These are phyloP conservation scores for Athelia sp. DNA, from an alignment of 1,284 basidiomycete species.

Conservation along the genomic window DNA sequence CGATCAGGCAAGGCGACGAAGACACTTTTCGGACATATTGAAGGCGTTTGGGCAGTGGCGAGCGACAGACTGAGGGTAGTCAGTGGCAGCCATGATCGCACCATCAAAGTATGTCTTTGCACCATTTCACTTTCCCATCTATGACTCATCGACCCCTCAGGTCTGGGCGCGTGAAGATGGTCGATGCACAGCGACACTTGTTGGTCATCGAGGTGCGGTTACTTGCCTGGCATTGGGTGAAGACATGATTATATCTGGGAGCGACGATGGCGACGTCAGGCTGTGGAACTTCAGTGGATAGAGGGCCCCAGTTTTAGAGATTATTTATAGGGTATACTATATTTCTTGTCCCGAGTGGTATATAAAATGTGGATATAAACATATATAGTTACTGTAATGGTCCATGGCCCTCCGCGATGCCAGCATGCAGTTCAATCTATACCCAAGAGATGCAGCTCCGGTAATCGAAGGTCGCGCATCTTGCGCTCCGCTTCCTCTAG, in stretches of 20 bases:
- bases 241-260: slow-evolving; percentile 93
- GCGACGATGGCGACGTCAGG: slow-evolving; percentile 81
- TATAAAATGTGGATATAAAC: too few relatives aligned
- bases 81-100: slow-evolving; percentile 89
- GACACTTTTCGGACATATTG: slow-evolving; percentile 95
- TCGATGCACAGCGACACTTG: slow-evolving; percentile 83
- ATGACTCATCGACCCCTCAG: slow-evolving; percentile 26
- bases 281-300: slow-evolving; percentile 75
- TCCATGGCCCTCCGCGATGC: too few relatives aligned
- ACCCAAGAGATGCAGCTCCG: slow-evolving; percentile 10
- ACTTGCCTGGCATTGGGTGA: slow-evolving; percentile 89
- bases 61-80: slow-evolving; percentile 91
- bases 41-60: slow-evolving; percentile 95
- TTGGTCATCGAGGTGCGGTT: slow-evolving; percentile 93
- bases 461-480: slow-evolving; percentile 16
- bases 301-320: not conserved
- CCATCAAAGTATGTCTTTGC: slow-evolving; percentile 70
- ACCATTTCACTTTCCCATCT: slow-evolving; percentile 6
- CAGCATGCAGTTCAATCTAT: too few relatives aligned
- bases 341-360: too few relatives aligned
- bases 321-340: too few relatives aligned
- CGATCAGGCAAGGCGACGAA: slow-evolving; percentile 76
- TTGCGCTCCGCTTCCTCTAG: slow-evolving; percentile 22
- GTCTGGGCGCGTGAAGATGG: slow-evolving; percentile 95
- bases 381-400: too few relatives aligned